These are phyloP conservation scores for Rhododendron ferrugineum DNA, from an alignment of 148 eudicot genomes.

Conservation along the genomic window DNA sequence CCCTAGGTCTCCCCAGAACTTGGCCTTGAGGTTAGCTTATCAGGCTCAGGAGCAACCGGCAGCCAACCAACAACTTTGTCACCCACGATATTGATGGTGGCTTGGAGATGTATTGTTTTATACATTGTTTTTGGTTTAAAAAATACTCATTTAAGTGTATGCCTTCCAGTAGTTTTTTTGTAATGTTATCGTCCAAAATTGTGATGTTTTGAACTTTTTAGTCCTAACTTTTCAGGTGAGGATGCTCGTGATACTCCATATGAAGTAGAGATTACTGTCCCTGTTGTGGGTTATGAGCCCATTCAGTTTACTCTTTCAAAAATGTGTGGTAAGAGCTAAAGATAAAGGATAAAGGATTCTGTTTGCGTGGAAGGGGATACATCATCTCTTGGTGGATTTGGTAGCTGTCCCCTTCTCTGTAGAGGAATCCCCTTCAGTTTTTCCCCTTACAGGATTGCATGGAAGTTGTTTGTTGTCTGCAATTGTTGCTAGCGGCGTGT, in stretches of 20 bases:
- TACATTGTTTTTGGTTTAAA: background rate
- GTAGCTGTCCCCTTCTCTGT: background rate
- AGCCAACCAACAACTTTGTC: constrained; percentile 81
- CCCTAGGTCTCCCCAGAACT: constrained; percentile 61
- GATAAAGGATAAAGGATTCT: background rate
- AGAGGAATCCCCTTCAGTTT: background rate
- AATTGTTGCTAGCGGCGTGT: too few species aligned
- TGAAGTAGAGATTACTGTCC: constrained; percentile 75
- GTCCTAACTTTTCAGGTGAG: constrained; percentile 45
- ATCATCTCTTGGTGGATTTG: background rate
- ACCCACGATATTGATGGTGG: constrained; percentile 58
- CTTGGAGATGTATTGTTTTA: constrained; percentile 73
- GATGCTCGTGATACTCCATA: constrained; percentile 52
- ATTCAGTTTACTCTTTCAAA: constrained; percentile 74
- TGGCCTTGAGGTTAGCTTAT: constrained; percentile 70
- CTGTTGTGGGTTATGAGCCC: constrained; percentile 65
- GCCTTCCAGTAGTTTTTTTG: background rate
- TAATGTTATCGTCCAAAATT: background rate
- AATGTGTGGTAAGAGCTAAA: constrained; percentile 55
- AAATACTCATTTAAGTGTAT: background rate
- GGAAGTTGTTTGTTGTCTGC: too few species aligned
- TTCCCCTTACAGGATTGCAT: too few species aligned
- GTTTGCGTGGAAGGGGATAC: background rate
- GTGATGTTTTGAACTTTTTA: constrained; percentile 5
- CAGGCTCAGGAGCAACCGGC: constrained; percentile 82